Evolutionary conservation across 140 eudicot genomes (phyloP).

Genomic region (Flaveria floridana): DNA sequence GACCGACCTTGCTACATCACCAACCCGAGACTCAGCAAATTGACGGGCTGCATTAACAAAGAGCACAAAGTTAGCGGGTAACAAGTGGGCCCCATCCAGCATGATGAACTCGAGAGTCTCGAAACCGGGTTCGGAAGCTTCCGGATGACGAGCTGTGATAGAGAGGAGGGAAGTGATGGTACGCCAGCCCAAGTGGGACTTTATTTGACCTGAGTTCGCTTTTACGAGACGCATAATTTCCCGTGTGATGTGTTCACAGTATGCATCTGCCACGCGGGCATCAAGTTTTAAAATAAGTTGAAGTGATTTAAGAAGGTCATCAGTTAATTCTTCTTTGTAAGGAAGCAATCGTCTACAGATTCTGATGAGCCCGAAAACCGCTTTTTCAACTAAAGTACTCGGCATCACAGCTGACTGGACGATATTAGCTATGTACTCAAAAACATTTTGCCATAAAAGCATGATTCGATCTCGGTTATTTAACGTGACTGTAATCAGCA

Average conservation of each 20-base stretch:
- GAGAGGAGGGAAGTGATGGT: conserved; percentile 57
- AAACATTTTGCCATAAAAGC: conserved; percentile 67
- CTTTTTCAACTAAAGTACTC: conserved; percentile 63
- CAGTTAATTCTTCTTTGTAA: conserved; percentile 63
- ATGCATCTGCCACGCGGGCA: conserved; percentile 73
- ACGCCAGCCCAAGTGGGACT: conserved; percentile 73
- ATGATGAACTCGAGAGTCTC: conserved; percentile 58
- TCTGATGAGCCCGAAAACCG: conserved; percentile 70
- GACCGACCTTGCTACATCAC: conserved; percentile 43
- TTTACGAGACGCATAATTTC: conserved; percentile 65
- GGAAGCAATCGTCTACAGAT: conserved; percentile 73
- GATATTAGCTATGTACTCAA: conserved; percentile 59
- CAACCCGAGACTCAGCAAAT: conserved; percentile 70
- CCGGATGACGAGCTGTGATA: conserved; percentile 66
- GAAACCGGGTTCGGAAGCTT: conserved; percentile 65
- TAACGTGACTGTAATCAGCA: conserved; percentile 59
- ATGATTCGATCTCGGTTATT: conserved; percentile 66
- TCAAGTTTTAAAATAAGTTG: conserved; percentile 66
- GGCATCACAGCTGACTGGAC: conserved; percentile 63
- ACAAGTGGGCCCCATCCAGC: conserved; percentile 66
- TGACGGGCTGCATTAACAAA: conserved; percentile 64
- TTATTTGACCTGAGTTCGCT: conserved; percentile 61
- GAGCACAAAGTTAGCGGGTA: conserved; percentile 65
- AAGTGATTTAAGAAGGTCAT: conserved; percentile 62
- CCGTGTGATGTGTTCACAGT: conserved; percentile 64